phyloP scores from a whole-genome alignment of 2,329 filamentous ascomycete genomes.

The Paracoccidioides brasiliensis region DNA sequence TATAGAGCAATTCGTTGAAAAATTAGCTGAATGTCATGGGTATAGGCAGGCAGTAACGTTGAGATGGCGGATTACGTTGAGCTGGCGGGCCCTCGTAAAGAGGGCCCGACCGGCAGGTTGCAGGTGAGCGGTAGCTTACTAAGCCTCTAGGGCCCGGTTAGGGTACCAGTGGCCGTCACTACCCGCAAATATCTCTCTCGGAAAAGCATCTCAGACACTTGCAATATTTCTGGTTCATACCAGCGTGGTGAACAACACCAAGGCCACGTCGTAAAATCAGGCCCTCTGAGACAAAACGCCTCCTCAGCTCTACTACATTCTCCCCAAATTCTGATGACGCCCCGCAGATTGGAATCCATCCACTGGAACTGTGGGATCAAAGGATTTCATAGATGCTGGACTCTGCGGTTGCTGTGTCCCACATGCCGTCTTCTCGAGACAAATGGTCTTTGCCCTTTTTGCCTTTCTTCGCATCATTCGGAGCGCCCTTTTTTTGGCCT shows the following conservation, averaged over 20 bases:
- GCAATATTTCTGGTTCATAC: slow-evolving; percentile 69
- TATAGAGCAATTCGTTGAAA: too few relatives aligned
- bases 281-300: slow-evolving; percentile 37
- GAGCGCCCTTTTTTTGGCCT: slow-evolving; percentile 26
- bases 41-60: too few relatives aligned
- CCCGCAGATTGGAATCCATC: slow-evolving; percentile 56
- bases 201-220: slow-evolving; percentile 58
- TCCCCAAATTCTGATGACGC: slow-evolving; percentile 45
- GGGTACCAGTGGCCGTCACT: slow-evolving; percentile 62
- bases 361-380: slow-evolving; percentile 52
- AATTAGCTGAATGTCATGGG: too few relatives aligned
- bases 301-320: slow-evolving; percentile 40
- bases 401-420: slow-evolving; percentile 45
- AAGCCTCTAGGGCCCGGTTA: too few relatives aligned
- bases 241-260: slow-evolving; percentile 59
- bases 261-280: slow-evolving; percentile 55
- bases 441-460: slow-evolving; percentile 33
- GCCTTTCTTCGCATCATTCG: slow-evolving; percentile 19
- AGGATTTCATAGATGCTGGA: slow-evolving; percentile 46
- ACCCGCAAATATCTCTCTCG: slow-evolving; percentile 57
- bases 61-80: too few relatives aligned
- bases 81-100: too few relatives aligned
- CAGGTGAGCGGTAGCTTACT: too few relatives aligned
- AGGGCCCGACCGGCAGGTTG: too few relatives aligned
- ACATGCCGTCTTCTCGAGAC: slow-evolving; percentile 42